Evolutionary conservation across 768 basidiomycete species (phyloP), one percentile per base, ranked within the genome.

Genomic region (Tylopilus intermedius): DNA sequence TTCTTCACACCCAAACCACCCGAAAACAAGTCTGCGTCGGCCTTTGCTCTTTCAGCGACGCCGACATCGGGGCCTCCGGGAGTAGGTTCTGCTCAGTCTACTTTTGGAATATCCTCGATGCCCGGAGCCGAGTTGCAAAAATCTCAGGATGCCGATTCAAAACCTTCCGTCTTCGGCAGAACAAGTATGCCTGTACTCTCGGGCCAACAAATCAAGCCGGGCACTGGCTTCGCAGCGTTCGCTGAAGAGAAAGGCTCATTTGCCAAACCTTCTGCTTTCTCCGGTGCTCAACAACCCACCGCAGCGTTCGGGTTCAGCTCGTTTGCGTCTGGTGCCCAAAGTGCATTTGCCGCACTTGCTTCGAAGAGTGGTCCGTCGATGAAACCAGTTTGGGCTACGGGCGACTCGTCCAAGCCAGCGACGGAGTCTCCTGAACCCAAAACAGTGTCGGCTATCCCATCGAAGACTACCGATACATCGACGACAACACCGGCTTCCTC

Each of bases 1-100:
- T 84, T 84, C 64, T 77, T 78, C 62, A 76, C 77, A 9, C 71
- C 66, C 7, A 62, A 64, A 41, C 37, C 49, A 21, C 57, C 67
- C 1, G 72, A 69, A 41, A 51, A 70, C 3, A 62, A 72, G 26
- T 57, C 69, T 8, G 68, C 72, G 10, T 73, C 76, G 13, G 75
- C 67, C 2, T 77, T 82, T 53, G 58, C 66, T 49, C 60, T 55
- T n/a, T 45, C 53, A 21, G 18, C 57, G 14, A 43, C 47, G 0
- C 29, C 63, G 8, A 35, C 62, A 9, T 47, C 60, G 22, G 58
- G 61, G 13, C 62, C 60, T 48, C 51, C 59, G n/a, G 68, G 64
- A 46, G 14, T 56, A 43, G 55, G 47, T 24, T 39, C 49, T 11
- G 37, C 55, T 42, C 58, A 64, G 27, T 67, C 74, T 14, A 61